These are phyloP conservation scores for Pseudoneurospora amorphoporcata DNA, from an alignment of 495 filamentous ascomycete genomes.

Conservation along the genomic window DNA sequence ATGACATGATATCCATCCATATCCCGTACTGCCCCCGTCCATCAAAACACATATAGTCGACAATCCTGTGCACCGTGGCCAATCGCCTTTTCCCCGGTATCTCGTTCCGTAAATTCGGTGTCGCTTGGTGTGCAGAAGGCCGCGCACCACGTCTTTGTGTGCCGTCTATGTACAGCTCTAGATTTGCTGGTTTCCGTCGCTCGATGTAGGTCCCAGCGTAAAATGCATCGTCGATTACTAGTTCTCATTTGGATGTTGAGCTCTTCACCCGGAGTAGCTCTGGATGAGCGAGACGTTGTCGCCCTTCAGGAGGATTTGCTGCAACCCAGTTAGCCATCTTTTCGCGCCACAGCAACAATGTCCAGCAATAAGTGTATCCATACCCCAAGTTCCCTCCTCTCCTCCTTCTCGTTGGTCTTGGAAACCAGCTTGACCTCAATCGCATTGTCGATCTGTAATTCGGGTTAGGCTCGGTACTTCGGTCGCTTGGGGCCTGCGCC, in stretches of 20 bases:
- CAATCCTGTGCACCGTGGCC: slow-evolving; percentile 8
- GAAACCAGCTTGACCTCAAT: slow-evolving; percentile 80
- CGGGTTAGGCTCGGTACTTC: neutral
- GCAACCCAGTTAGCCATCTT: slow-evolving; percentile 19
- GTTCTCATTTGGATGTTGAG: neutral
- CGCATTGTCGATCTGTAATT: slow-evolving; percentile 59
- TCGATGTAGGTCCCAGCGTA: neutral
- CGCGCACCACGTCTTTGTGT: neutral
- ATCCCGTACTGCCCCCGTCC: neutral
- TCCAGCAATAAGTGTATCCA: neutral
- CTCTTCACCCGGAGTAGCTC: slow-evolving; percentile 45
- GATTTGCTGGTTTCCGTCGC: neutral
- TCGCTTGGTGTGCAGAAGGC: neutral
- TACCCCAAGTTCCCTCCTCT: slow-evolving; percentile 63
- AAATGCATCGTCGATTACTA: neutral
- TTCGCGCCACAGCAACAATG: neutral
- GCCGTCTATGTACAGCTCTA: neutral
- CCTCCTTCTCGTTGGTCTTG: slow-evolving; percentile 67
- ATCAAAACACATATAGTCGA: neutral
- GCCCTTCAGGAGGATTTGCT: slow-evolving; percentile 97
- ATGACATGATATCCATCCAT: neutral
- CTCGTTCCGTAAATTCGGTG: slow-evolving; percentile 6
- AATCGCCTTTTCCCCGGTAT: slow-evolving; percentile 10
- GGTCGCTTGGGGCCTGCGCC: neutral
- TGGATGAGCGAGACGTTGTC: slow-evolving; percentile 97